phyloP scores from a whole-genome alignment of 2,329 filamentous ascomycete genomes.

The Diaporthe aspalathi region DNA sequence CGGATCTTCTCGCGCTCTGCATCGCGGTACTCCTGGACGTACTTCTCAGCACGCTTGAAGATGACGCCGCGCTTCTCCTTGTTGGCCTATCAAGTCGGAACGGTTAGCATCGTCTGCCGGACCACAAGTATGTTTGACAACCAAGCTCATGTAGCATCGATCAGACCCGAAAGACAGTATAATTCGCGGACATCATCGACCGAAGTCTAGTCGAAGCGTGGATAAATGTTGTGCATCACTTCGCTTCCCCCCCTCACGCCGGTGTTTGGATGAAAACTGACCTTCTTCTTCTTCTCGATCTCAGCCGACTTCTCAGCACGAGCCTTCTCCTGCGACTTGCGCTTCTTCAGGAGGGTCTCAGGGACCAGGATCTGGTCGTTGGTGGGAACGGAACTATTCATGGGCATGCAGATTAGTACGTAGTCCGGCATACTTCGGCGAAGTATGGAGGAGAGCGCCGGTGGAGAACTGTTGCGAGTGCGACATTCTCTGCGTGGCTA shows the following conservation, averaged over 20 bases:
- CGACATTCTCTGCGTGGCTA: conserved; percentile 91
- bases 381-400: conserved; percentile 85
- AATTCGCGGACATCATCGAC: conserved; percentile 97
- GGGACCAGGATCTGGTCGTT: conserved; percentile 96
- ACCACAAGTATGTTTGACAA: neutral
- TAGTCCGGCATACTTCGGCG: conserved; percentile 70
- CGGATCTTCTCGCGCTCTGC: conserved; percentile 98
- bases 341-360: conserved; percentile 99
- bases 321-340: conserved; percentile 99
- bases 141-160: conserved; percentile 42
- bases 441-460: conserved; percentile 78
- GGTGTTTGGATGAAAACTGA: conserved; percentile 62
- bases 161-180: conserved; percentile 99
- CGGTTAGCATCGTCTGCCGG: conserved; percentile 51
- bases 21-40: conserved; percentile 99
- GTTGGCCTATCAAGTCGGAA: conserved; percentile 74
- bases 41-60: conserved; percentile 99
- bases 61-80: conserved; percentile 99
- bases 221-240: conserved; percentile 89
- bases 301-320: conserved; percentile 87
- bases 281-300: conserved; percentile 89
- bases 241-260: conserved; percentile 49
- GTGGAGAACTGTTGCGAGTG: conserved; percentile 92
- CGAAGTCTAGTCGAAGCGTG: conserved; percentile 82
- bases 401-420: conserved; percentile 79